Conservation (phyloP, 2,329 filamentous ascomycete species). For the Trichophyton schoenleinii region DNA sequence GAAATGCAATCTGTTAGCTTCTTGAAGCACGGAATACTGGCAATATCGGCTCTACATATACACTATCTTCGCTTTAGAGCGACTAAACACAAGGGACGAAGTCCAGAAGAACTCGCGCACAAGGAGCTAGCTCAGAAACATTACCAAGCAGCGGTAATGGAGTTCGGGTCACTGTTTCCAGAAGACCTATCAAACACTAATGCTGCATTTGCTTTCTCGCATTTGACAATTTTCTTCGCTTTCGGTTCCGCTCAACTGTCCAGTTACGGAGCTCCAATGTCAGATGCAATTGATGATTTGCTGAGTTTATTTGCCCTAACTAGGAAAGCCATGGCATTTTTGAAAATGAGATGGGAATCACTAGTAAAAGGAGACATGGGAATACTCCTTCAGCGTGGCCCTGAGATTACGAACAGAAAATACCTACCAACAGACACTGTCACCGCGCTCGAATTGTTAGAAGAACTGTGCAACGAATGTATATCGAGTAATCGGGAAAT, state of each 20-base stretch:
- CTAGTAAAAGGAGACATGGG: constrained; percentile 8
- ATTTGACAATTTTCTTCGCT: constrained; percentile 12
- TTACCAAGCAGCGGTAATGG: constrained; percentile 8
- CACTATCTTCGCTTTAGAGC: constrained; percentile 6
- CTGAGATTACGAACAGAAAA: constrained; percentile 10
- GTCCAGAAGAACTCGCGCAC: constrained; percentile 1
- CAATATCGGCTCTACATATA: constrained; percentile 18
- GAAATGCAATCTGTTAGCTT: constrained; percentile 14
- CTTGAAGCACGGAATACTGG: constrained; percentile 18
- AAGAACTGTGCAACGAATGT: constrained; percentile 7
- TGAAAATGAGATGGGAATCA: constrained; percentile 8
- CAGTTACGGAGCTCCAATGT: background rate
- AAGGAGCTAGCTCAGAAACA: constrained; percentile 9
- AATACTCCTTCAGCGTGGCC: constrained; percentile 12
- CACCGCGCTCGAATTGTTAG: constrained; percentile 10
- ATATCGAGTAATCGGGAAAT: background rate
- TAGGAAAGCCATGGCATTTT: constrained; percentile 8
- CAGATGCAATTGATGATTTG: constrained; percentile 10
- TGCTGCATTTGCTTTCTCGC: constrained; percentile 13
- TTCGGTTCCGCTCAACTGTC: constrained; percentile 11
- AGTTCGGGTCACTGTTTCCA: constrained; percentile 6
- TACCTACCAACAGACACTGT: constrained; percentile 9
- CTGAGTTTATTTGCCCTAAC: constrained; percentile 10
- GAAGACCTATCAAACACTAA: constrained; percentile 7
- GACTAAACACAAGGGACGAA: background rate